These are phyloP conservation scores for Suhomyces atakaporum DNA, from an alignment of 1,139 yeast genomes.

Conservation along the genomic window DNA sequence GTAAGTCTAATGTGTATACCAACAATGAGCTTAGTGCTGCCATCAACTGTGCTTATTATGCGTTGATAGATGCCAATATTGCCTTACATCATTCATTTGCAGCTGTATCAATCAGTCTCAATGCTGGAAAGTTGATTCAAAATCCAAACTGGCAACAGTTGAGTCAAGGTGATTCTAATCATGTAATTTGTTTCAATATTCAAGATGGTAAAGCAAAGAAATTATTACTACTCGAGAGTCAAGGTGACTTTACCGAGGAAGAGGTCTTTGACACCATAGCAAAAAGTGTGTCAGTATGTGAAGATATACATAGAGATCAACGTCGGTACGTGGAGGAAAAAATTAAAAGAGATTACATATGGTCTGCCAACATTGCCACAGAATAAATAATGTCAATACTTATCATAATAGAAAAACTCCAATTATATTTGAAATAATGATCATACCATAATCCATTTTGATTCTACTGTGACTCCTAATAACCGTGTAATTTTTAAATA, in stretches of 20 bases:
- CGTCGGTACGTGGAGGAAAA: conserved; percentile 51
- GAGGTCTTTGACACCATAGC: conserved; percentile 54
- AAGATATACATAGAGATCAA: conserved; percentile 44
- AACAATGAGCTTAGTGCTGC: conserved; percentile 67
- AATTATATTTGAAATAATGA: no score
- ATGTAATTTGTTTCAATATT: conserved; percentile 65
- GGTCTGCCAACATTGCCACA: conserved; percentile 32
- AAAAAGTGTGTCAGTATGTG: conserved; percentile 48
- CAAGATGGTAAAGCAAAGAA: conserved; percentile 53
- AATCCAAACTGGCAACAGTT: conserved; percentile 49
- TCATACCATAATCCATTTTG: no score
- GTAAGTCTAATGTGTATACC: conserved; percentile 30
- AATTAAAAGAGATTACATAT: conserved; percentile 55
- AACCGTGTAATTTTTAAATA: neutral
- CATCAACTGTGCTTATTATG: conserved; percentile 70
- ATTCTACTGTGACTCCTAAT: no score
- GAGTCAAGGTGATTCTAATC: conserved; percentile 54
- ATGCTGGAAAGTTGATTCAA: conserved; percentile 31
- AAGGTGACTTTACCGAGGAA: conserved; percentile 65
- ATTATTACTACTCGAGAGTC: conserved; percentile 67
- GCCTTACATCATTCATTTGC: conserved; percentile 65
- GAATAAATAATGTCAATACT: no score
- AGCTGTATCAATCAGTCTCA: conserved; percentile 50
- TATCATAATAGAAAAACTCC: no score
- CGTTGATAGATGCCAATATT: conserved; percentile 78